A percentile compares a stretch with the other conserved stretches of the same genome.
These are phyloP conservation scores for Suillus ampliporus DNA, from an alignment of 768 basidiomycete species.

Conservation along the genomic window DNA sequence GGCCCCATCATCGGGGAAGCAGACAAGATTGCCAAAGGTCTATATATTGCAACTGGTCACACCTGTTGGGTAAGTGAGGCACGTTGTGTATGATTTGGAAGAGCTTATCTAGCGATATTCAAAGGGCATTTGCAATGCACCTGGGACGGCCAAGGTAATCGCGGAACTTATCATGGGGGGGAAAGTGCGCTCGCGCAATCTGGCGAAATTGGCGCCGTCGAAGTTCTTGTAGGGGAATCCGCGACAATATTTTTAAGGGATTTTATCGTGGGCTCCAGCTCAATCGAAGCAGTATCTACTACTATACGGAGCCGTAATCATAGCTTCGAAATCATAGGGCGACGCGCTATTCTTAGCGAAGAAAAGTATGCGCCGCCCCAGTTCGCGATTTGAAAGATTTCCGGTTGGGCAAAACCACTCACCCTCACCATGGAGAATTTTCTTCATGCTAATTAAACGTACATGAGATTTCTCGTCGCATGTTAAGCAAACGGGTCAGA, in stretches of 20 bases:
- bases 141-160: slow-evolving; percentile 79
- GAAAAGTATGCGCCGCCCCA: neutral
- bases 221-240: slow-evolving; percentile 34
- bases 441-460: too few species aligned
- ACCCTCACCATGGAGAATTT: neutral
- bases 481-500: too few species aligned
- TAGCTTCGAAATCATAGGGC: neutral
- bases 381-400: too few species aligned
- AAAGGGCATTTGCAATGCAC: slow-evolving; percentile 82
- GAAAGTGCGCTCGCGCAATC: slow-evolving; percentile 58
- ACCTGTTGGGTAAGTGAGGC: slow-evolving; percentile 69
- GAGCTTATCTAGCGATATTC: slow-evolving; percentile 13
- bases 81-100: slow-evolving; percentile 5
- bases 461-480: too few species aligned
- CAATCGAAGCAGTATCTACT: neutral
- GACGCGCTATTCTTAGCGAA: neutral
- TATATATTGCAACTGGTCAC: slow-evolving; percentile 79
- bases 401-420: neutral
- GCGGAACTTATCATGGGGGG: slow-evolving; percentile 76
- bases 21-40: slow-evolving; percentile 56
- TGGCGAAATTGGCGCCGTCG: slow-evolving; percentile 52
- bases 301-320: neutral
- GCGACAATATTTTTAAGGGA: too few species aligned
- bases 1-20: slow-evolving; percentile 79
- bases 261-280: neutral